These are phyloP conservation scores for Gossypium gossypioides DNA, from an alignment of 441 rosid species.

Conservation along the genomic window DNA sequence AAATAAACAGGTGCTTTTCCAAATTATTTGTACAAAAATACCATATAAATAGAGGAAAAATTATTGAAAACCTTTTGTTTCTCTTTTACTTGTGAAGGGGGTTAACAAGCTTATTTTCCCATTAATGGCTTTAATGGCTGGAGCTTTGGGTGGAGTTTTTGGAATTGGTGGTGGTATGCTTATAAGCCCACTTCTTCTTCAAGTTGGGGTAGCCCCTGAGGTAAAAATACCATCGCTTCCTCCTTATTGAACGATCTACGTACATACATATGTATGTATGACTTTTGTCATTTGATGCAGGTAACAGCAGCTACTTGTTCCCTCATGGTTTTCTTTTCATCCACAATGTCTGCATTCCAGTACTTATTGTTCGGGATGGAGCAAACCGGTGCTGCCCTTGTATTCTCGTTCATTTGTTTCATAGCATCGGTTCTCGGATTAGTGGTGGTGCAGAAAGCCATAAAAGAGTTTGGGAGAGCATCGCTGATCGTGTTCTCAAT, in stretches of 20 bases:
- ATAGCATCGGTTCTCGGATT: conserved; percentile 62
- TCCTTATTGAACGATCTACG: not conserved
- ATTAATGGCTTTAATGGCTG: conserved; percentile 66
- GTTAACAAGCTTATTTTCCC: conserved; percentile 49
- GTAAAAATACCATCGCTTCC: conserved; percentile 22
- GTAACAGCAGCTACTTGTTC: conserved; percentile 86
- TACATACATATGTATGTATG: not conserved
- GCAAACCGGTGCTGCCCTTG: conserved; percentile 31
- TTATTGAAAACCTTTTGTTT: not conserved
- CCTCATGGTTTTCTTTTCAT: conserved; percentile 87
- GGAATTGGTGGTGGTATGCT: conserved; percentile 97
- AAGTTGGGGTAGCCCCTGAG: conserved; percentile 69
- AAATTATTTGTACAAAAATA: not conserved
- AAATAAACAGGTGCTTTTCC: conserved; percentile 27
- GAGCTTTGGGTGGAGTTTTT: conserved; percentile 71
- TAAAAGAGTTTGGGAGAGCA: conserved; percentile 56
- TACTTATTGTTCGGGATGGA: conserved; percentile 68
- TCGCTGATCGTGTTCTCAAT: conserved; percentile 83
- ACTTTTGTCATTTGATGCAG: conserved; percentile 20
- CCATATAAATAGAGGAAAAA: not conserved
- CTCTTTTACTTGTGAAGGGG: conserved; percentile 27
- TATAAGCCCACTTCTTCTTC: conserved; percentile 83
- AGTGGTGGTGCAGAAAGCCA: conserved; percentile 52
- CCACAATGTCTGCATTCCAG: conserved; percentile 80
- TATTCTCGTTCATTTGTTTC: conserved; percentile 37